These are phyloP conservation scores for Ceratopteris richardii DNA, from an alignment of 75 land plant genomes.

Conservation along the genomic window DNA sequence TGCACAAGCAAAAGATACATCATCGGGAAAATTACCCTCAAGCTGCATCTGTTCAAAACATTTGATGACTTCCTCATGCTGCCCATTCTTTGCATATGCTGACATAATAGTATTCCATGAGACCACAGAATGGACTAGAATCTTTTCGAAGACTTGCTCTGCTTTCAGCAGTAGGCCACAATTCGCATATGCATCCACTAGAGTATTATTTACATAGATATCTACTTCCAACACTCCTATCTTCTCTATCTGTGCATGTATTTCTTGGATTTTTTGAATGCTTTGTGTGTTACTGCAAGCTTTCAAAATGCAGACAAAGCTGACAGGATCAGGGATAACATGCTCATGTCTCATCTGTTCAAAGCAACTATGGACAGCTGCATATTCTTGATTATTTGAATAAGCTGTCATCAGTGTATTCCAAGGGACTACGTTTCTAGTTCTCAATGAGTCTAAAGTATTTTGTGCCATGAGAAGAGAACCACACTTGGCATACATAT, in stretches of 20 bases:
- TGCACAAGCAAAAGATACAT: conserved; percentile 1
- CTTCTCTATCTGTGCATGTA: background rate
- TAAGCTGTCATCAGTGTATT: conserved; percentile 62
- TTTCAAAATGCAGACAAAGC: conserved; percentile 41
- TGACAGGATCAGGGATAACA: conserved; percentile 30
- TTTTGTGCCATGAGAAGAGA: conserved; percentile 30
- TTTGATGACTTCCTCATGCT: background rate
- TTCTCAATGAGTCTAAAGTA: conserved; percentile 40
- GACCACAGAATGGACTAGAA: conserved; percentile 2
- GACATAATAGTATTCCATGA: conserved; percentile 23
- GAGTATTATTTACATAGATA: background rate
- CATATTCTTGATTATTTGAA: conserved; percentile 46
- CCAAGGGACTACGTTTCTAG: conserved; percentile 43
- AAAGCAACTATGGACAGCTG: conserved; percentile 34
- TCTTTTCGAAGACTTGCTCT: background rate
- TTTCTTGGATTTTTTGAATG: background rate
- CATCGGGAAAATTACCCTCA: background rate
- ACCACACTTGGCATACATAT: conserved; percentile 58
- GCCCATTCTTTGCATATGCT: conserved; percentile 9
- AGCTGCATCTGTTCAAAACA: conserved; percentile 6
- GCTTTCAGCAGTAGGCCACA: background rate
- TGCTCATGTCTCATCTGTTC: conserved; percentile 32
- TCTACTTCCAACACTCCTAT: background rate
- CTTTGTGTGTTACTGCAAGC: conserved; percentile 24
- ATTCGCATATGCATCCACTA: conserved; percentile 2